Base-by-base conservation (phyloP, 2,329 filamentous ascomycete genomes). In the Fusarium incarnatum region DNA sequence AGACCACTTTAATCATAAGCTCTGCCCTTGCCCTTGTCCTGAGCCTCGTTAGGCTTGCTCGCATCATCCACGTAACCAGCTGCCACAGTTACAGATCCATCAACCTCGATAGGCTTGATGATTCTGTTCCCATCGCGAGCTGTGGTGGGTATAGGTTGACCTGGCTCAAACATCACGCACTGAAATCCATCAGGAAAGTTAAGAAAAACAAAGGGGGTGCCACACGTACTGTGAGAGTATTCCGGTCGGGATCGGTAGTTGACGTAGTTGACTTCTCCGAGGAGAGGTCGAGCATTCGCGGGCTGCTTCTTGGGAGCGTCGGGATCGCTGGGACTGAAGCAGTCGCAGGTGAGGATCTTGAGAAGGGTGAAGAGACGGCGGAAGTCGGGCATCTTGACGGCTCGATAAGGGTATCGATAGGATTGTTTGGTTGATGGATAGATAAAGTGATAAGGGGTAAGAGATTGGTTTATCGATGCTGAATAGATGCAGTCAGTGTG, bases 331-430 rank as follows among this genome's bases (percentile, higher is more conserved):
- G 34, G 60, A 37, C 28, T 20, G 23, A 27, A 42, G 25, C 63
- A 66, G 30, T 48, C 32, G 10, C 61, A 65, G 37, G 61, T 66
- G 12, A 66, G 16, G 11, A 45, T 22, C 34, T 53, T 60, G 8
- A 44, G 25, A 15, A 66, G 22, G n/a, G 37, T 40, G 30, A 72
- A 60, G 8, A 72, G 32, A 1, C n/a, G 59, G 11, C 69, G 69
- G 9, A 72, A 72, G 40, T 72, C 63, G 6, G 70, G 70, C 70
- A 72, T 72, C 2, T 23, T 48, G 25, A 15, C 5, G 37, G 8
- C 15, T 22, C 13, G 13, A 22, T 7, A 30, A 22, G 11, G 13
- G 11, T 12, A 15, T 49, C 3, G 45, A 22, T 16, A 2, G 6
- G 6, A 4, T 3, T 48, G n/a, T n/a, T 12, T n/a, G 5, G 27